These are phyloP conservation scores for Neurospora tetrasperma DNA, from an alignment of 495 filamentous ascomycete species.

Conservation along the genomic window DNA sequence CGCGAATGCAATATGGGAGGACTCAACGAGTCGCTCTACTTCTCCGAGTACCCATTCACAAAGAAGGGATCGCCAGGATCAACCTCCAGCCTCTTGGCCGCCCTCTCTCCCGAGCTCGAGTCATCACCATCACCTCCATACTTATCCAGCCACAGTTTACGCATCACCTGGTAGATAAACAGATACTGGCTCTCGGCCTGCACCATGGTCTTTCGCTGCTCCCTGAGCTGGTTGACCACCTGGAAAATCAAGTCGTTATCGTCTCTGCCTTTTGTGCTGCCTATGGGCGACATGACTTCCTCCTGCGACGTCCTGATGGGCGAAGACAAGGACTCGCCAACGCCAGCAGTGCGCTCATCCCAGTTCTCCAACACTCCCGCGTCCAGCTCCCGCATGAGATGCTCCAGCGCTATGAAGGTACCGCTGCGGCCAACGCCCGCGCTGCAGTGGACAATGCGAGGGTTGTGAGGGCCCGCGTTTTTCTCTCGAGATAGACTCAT, in stretches of 20 bases:
- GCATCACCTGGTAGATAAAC: constrained; percentile 84
- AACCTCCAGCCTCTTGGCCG: constrained; percentile 39
- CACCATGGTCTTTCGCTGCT: constrained; percentile 95
- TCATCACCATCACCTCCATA: constrained; percentile 28
- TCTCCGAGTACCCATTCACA: constrained; percentile 1
- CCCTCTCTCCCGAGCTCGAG: constrained; percentile 23
- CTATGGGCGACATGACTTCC: background rate
- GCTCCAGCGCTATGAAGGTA: constrained; percentile 91
- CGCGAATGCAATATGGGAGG: background rate
- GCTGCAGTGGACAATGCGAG: constrained; percentile 85
- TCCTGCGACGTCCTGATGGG: background rate
- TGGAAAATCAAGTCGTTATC: constrained; percentile 47
- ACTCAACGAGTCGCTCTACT: background rate
- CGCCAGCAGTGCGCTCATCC: constrained; percentile 9
- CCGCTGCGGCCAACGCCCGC: constrained; percentile 91
- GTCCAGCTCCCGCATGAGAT: constrained; percentile 72
- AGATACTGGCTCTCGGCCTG: constrained; percentile 77
- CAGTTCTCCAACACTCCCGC: constrained; percentile 53
- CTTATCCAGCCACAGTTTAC: constrained; percentile 56
- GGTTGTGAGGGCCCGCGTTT: constrained; percentile 53
- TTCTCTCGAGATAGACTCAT: constrained; percentile 66
- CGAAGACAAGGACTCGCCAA: background rate
- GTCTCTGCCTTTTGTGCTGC: constrained; percentile 5
- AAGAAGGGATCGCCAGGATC: constrained; percentile 20
- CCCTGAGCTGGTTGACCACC: constrained; percentile 68